Conservation (phyloP, 805 yeast species). For the Yamadazyma nakazawae region DNA sequence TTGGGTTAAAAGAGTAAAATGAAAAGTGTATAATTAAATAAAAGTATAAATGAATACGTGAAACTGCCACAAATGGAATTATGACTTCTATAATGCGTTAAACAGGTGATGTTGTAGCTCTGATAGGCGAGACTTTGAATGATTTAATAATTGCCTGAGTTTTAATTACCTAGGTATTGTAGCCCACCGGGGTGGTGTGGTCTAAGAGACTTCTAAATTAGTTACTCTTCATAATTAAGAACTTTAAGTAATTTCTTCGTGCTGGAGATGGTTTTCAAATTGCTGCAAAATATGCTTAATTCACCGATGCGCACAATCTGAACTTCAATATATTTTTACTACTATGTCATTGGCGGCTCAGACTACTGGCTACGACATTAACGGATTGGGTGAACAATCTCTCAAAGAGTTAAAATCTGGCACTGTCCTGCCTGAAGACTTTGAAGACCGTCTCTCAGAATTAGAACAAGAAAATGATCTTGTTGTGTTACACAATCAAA, state of each 20-base stretch:
- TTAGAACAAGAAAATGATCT: conserved; percentile 20
- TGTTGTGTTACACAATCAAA: conserved; percentile 21
- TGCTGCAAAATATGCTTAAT: too few species aligned
- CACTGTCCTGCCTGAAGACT: not conserved
- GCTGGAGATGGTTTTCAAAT: too few species aligned
- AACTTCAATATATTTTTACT: too few species aligned
- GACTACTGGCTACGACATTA: not conserved
- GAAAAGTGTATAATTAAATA: not conserved
- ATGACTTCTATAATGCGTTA: too few species aligned
- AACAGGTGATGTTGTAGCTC: not conserved
- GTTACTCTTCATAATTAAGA: too few species aligned
- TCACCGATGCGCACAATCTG: not conserved
- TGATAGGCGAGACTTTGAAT: too few species aligned
- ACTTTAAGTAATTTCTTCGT: too few species aligned
- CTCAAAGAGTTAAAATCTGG: conserved; percentile 1
- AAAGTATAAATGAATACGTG: not conserved
- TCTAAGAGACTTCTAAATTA: too few species aligned
- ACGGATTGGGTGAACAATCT: conserved; percentile 3
- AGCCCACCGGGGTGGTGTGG: too few species aligned
- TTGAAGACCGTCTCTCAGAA: conserved; percentile 8
- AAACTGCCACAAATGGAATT: not conserved
- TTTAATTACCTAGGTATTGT: too few species aligned
- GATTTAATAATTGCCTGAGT: too few species aligned
- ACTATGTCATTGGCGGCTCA: not conserved
- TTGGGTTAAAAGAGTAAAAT: conserved; percentile 39